Evolutionary conservation across 2,329 filamentous ascomycete genomes (phyloP), one percentile per base, ranked within the genome.

Genomic region (Penicillium sp.): DNA sequence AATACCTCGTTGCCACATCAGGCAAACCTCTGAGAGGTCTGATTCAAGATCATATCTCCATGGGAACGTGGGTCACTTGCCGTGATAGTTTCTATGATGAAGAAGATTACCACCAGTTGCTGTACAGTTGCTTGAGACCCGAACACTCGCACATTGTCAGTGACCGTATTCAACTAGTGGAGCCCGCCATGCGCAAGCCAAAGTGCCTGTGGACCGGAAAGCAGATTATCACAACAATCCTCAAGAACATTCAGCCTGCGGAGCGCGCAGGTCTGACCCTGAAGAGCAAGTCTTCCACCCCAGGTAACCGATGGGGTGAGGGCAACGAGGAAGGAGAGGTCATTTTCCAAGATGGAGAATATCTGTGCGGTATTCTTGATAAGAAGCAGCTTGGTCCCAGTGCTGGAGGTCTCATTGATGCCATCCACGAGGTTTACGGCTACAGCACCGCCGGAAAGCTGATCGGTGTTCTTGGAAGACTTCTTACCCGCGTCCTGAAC

Each of bases 31-130:
- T 99, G 14, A 84, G 94, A 81, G 94, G 94, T 84, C 79, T 99
- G 48, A 99, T 99, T 75, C 95, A 99, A 75, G 94, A 99, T 81
- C 94, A 99, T 74, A 89, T 99, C 56, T 97, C 93, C 2, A 93
- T 99, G 71, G 92, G 91, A 43, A 91, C 96, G 3, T 88, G 89
- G 74, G 84, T 99, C 53, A 96, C 92, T 54, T 96, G 87, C 73
- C 87, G 91, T 67, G 94, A 99, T 72, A 91, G 89, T 3, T 93
- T 97, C 71, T 96, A 97, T 69, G 88, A 87, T 58, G 84, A 89
- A 53, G 89, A 90, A 34, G 87, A 95, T 56, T 99, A 97, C 71
- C 90, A 97, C 60, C 90, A 97, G 70, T 80, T 99, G n/a, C 81
- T 99, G 5, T 99, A 99, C 73, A 89, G 85, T 56, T 93, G 91